A percentile compares a stretch with the other conserved stretches of the same genome.
phyloP scores from a whole-genome alignment of 306 rosid genomes.

The Citrullus colocynthis region DNA sequence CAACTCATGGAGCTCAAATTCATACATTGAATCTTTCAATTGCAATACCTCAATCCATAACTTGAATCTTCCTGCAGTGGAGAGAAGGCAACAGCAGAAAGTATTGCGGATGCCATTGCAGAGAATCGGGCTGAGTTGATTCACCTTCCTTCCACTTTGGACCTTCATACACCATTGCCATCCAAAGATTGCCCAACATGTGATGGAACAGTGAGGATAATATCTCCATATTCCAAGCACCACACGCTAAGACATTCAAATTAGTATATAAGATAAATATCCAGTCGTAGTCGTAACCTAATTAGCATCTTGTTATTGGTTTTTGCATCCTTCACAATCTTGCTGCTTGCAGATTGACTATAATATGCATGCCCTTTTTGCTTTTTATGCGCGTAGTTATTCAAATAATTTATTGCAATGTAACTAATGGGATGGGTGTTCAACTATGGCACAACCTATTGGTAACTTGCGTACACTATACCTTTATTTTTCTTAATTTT shows the following conservation, averaged over 20 bases:
- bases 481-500: neutral
- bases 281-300: neutral
- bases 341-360: neutral
- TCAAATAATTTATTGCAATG: neutral
- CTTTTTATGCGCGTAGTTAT: neutral
- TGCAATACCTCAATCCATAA: neutral
- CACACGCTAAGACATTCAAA: neutral
- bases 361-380: neutral
- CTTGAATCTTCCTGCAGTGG: constrained; percentile 43
- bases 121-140: constrained; percentile 75
- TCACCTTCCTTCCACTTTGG: constrained; percentile 74
- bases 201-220: constrained; percentile 75
- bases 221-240: constrained; percentile 7
- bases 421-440: neutral
- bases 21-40: neutral
- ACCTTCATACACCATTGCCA: constrained; percentile 57
- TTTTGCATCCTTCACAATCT: neutral
- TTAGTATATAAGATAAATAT: neutral
- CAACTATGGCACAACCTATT: neutral
- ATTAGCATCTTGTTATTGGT: neutral
- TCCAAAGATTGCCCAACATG: constrained; percentile 87
- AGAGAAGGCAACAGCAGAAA: constrained; percentile 80
- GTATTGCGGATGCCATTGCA: constrained; percentile 75
- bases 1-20: neutral
- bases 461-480: neutral